Base-by-base conservation (phyloP, 768 basidiomycete species). In the Leccinum broughii region DNA sequence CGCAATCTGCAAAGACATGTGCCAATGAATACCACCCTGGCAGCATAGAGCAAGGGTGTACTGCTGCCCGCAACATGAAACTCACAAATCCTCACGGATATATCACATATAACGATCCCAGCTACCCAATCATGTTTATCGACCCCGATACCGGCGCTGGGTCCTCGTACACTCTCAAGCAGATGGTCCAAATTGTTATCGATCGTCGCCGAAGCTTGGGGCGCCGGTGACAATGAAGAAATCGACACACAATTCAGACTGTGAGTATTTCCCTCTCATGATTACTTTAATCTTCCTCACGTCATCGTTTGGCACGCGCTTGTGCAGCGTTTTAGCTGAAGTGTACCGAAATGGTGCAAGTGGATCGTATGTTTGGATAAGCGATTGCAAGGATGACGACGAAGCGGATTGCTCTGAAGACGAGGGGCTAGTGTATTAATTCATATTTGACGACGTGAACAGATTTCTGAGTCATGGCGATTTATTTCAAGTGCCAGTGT, bases 71-170 rank as follows among this genome's bases (percentile, higher is more conserved):
- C 3, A 2, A 17, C 1, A 20, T 39, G 10, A 30, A 22, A 2
- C 37, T 57, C 41, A 11, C 0, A 57, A 28, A 41, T n/a, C 54
- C 54, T 3, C 55, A 58, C 8, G 57, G 55, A 22, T 57, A 57
- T 41, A 15, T 58, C 3, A 9, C 56, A 6, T 11, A 1, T 2
- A 2, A 17, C 17, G 4, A 9, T 9, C 8, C 28, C 48, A 15
- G 8, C 17, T 0, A 53, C 8, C 26, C 57, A 11, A 41, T 57
- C 37, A 1, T 39, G 28, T 57, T 57, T 22, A 57, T 41, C 54
- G 57, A 58, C 15, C 28, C 41, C 37, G 28, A 58, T 11, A 41
- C 37, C 2, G 7, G 10, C 7, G 17, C 2, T 5, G 1, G 8
- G 0, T 4, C 4, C 7, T 28, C 54, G 14, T 2, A 1, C 14